Conservation (phyloP, 495 filamentous ascomycete species). For the Neurospora sp. region DNA sequence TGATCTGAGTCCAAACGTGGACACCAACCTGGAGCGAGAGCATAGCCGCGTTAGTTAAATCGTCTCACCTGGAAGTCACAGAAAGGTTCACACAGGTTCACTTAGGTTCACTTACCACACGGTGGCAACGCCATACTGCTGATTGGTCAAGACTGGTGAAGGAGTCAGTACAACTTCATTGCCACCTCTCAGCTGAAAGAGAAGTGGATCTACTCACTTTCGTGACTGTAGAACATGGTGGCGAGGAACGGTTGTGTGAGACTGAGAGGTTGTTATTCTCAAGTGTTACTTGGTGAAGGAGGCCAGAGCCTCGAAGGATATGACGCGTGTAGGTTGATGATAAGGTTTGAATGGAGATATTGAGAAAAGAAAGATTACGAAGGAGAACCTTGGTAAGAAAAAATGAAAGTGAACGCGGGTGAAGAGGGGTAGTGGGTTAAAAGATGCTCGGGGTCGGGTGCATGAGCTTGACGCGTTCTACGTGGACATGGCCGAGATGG, state of each 20-base stretch:
- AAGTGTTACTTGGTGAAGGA: not conserved
- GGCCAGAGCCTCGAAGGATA: not conserved
- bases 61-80: not conserved
- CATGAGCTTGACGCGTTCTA: not conserved
- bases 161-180: conserved; percentile 6
- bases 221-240: conserved; percentile 86
- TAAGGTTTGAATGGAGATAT: not conserved
- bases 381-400: not conserved
- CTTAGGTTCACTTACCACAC: conserved; percentile 58
- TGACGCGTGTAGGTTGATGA: not conserved
- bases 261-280: not conserved
- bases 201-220: conserved; percentile 47
- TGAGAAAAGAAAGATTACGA: not conserved
- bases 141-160: conserved; percentile 67
- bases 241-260: not conserved
- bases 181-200: not conserved
- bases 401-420: not conserved
- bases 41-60: not conserved
- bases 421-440: not conserved
- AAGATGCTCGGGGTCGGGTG: not conserved
- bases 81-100: not conserved
- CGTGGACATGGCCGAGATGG: not conserved
- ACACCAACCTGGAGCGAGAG: conserved; percentile 60
- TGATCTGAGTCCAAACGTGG: conserved; percentile 65
- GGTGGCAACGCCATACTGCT: conserved; percentile 84